A percentile compares a stretch with the other conserved stretches of the same genome.
phyloP scores from a whole-genome alignment of 139 green algal species.

The Pleodorina starrii region DNA sequence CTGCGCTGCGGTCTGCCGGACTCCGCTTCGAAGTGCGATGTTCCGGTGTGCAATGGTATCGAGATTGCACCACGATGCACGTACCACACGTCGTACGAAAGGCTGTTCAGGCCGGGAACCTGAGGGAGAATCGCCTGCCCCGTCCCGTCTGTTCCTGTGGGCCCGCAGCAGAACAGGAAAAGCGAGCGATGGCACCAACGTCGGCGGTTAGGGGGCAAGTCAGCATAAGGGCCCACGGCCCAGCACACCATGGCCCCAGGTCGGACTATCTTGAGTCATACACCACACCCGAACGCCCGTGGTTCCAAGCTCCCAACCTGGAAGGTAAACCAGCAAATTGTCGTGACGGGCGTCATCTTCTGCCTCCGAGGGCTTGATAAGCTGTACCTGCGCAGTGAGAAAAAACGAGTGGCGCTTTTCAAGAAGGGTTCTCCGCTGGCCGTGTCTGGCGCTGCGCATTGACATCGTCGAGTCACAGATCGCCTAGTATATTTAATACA shows the following conservation, averaged over 20 bases:
- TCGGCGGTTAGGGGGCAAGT: background rate
- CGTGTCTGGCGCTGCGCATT: too few relatives aligned
- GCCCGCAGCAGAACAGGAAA: background rate
- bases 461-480: too few relatives aligned
- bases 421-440: too few relatives aligned
- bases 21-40: too few relatives aligned
- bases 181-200: background rate
- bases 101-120: slow-evolving; percentile 50
- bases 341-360: background rate
- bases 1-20: too few relatives aligned
- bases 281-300: too few relatives aligned
- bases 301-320: slow-evolving; percentile 51
- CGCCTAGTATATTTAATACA: too few relatives aligned
- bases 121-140: slow-evolving; percentile 75
- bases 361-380: background rate
- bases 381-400: slow-evolving; percentile 4
- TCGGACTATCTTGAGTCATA: too few relatives aligned
- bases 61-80: too few relatives aligned
- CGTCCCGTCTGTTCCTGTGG: slow-evolving; percentile 78
- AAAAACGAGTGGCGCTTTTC: background rate
- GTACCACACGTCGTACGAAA: slow-evolving; percentile 73
- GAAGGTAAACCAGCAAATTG: slow-evolving; percentile 68
- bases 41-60: too few relatives aligned
- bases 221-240: too few relatives aligned
- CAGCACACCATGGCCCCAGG: too few relatives aligned